Conservation (phyloP, 2,329 filamentous ascomycete species). For the Penicillium brevicompactum region DNA sequence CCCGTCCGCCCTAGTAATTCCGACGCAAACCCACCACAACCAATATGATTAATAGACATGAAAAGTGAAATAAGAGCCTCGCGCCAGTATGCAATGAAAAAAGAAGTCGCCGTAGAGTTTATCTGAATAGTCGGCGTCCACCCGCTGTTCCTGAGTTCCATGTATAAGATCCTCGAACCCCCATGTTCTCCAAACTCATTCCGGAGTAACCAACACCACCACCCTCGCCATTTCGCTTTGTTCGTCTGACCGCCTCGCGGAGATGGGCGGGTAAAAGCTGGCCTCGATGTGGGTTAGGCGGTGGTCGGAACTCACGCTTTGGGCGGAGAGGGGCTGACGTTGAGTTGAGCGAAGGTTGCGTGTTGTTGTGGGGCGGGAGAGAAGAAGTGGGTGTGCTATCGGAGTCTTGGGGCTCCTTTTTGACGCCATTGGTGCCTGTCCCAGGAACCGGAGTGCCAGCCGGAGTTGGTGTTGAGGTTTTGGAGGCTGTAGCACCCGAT, state of each 20-base stretch:
- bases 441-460: constrained; percentile 13
- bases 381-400: constrained; percentile 16
- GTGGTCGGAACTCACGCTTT: constrained; percentile 37
- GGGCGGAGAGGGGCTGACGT: constrained; percentile 20
- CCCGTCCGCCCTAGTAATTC: not conserved
- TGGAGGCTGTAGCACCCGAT: constrained; percentile 13
- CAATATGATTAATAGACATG: constrained; percentile 3
- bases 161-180: constrained; percentile 45
- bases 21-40: not conserved
- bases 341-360: constrained; percentile 7
- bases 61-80: not conserved
- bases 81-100: constrained; percentile 1
- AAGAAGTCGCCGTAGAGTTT: not conserved
- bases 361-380: constrained; percentile 11
- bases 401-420: constrained; percentile 27
- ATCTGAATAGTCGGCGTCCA: constrained; percentile 49
- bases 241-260: constrained; percentile 52
- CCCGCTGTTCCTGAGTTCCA: constrained; percentile 46
- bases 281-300: constrained; percentile 50
- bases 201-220: constrained; percentile 52
- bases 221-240: constrained; percentile 52
- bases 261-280: constrained; percentile 52
- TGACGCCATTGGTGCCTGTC: constrained; percentile 20
- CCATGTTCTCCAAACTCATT: constrained; percentile 49
- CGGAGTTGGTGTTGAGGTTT: constrained; percentile 15